These are phyloP conservation scores for Ceratocystis alfenasii DNA, from an alignment of 2,329 filamentous ascomycete genomes.

Conservation along the genomic window DNA sequence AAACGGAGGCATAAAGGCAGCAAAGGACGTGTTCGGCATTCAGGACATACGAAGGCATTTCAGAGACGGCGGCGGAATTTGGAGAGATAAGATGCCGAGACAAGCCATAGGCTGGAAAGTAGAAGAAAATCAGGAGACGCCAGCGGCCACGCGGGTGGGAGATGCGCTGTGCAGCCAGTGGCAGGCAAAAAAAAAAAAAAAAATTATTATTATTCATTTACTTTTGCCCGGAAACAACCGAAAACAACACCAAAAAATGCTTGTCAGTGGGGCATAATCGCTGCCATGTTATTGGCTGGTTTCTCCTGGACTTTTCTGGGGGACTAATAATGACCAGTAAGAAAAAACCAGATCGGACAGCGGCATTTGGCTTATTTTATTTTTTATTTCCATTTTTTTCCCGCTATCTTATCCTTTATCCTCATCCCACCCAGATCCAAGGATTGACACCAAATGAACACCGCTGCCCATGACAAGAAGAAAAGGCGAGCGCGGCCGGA, in stretches of 20 bases:
- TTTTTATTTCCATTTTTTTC: no score
- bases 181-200: background rate
- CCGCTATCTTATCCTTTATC: background rate
- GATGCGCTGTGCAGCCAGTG: background rate
- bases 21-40: background rate
- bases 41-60: background rate
- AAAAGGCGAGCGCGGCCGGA: background rate
- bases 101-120: background rate
- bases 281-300: background rate
- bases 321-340: slow-evolving; percentile 7
- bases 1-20: background rate
- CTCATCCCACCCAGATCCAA: background rate
- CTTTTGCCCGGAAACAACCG: slow-evolving; percentile 10
- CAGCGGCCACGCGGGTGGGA: background rate
- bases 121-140: background rate
- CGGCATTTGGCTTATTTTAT: background rate
- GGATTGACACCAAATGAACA: background rate
- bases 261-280: background rate
- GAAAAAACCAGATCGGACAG: background rate
- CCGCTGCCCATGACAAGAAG: background rate
- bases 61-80: background rate
- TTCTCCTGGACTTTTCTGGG: background rate
- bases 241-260: background rate
- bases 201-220: background rate
- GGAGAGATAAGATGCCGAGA: background rate